Evolutionary conservation across 2,329 filamentous ascomycete genomes (phyloP).

Genomic region (Colletotrichum lentis): DNA sequence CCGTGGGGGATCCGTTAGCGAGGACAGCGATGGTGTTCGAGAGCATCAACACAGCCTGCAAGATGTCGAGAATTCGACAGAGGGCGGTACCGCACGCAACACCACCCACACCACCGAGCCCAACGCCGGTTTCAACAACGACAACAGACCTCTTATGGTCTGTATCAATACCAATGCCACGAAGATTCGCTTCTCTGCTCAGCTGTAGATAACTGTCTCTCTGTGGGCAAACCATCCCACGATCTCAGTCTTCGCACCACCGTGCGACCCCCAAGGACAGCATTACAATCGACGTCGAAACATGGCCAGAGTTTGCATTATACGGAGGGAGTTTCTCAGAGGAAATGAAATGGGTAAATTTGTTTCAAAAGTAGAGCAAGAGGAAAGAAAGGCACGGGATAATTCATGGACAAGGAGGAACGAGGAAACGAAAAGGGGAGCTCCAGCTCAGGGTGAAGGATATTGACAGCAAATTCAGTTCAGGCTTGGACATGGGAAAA

Average conservation of each 20-base stretch:
- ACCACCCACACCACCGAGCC: not conserved
- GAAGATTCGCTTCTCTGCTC: not conserved
- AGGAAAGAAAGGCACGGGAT: not conserved
- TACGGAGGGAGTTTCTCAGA: not conserved
- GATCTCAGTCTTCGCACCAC: not conserved
- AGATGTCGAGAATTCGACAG: not conserved
- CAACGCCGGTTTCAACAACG: too few species aligned
- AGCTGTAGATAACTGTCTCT: too few species aligned
- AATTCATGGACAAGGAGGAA: not conserved
- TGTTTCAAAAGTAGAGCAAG: not conserved
- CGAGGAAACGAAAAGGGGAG: not conserved
- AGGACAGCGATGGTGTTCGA: not conserved
- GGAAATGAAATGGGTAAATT: not conserved
- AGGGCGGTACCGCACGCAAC: not conserved
- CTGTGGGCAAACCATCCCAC: not conserved
- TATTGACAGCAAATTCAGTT: not conserved
- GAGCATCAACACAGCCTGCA: not conserved
- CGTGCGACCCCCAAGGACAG: not conserved
- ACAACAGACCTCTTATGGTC: rapidly evolving
- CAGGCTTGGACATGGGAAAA: too few species aligned
- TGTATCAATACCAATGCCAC: not conserved
- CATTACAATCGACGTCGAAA: not conserved
- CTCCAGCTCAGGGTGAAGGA: too few species aligned
- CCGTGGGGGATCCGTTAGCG: not conserved
- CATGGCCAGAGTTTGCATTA: too few species aligned